Conservation (phyloP, 768 basidiomycete genomes). For the Strobilomyces confusus region DNA sequence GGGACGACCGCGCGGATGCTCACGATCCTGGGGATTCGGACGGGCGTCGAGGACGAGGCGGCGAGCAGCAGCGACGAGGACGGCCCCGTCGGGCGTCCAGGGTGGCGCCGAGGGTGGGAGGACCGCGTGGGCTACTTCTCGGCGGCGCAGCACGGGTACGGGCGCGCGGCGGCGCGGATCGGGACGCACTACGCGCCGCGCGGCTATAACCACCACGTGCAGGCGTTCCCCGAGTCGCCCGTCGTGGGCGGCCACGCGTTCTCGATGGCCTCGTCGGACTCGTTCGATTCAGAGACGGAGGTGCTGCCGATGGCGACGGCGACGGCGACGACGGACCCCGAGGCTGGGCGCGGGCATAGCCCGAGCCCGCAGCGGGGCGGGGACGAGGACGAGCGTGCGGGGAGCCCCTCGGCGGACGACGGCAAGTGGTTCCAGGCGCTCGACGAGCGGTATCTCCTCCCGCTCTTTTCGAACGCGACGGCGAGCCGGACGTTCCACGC, state of each 20-base stretch:
- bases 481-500: slow-evolving; percentile 86
- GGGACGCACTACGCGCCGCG: slow-evolving; percentile 55
- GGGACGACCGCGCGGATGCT: slow-evolving; percentile 98
- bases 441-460: slow-evolving; percentile 91
- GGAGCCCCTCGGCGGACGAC: slow-evolving; percentile 48
- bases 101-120: neutral
- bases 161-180: slow-evolving; percentile 36
- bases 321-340: slow-evolving; percentile 37
- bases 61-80: slow-evolving; percentile 57
- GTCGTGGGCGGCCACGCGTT: slow-evolving; percentile 37
- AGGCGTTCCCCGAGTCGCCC: slow-evolving; percentile 20
- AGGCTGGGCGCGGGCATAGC: too few species aligned
- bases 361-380: too few species aligned
- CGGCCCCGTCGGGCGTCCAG: slow-evolving; percentile 1
- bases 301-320: slow-evolving; percentile 68
- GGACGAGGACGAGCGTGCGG: too few species aligned
- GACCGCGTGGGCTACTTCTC: slow-evolving; percentile 33
- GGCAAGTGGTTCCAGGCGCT: slow-evolving; percentile 95
- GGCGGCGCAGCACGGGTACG: slow-evolving; percentile 21
- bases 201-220: slow-evolving; percentile 62
- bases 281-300: slow-evolving; percentile 73
- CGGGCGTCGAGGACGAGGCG: slow-evolving; percentile 91
- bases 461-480: slow-evolving; percentile 89
- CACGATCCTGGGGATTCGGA: slow-evolving; percentile 92
- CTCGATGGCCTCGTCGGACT: slow-evolving; percentile 72